These are phyloP conservation scores for Fonsecaea pugnacius DNA, from an alignment of 2,329 filamentous ascomycete genomes.

Conservation along the genomic window DNA sequence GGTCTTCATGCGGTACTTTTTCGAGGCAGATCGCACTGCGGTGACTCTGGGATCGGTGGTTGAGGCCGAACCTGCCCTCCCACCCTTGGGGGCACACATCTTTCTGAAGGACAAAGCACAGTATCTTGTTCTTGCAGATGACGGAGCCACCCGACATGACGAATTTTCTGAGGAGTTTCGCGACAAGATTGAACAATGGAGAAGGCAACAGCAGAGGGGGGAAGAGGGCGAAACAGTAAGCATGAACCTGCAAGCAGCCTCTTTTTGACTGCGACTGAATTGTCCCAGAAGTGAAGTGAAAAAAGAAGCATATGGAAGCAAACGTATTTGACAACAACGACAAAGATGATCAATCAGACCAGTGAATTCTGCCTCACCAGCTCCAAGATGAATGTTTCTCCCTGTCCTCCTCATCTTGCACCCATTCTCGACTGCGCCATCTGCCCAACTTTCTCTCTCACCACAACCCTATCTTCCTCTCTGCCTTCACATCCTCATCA, in stretches of 20 bases:
- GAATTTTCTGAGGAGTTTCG: constrained; percentile 37
- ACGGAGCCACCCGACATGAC: constrained; percentile 41
- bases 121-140: constrained; percentile 47
- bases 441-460: constrained; percentile 11
- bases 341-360: constrained; percentile 6
- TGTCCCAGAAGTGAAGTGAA: constrained; percentile 1
- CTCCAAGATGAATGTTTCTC: constrained; percentile 3
- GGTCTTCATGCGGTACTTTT: constrained; percentile 50
- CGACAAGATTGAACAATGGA: constrained; percentile 38
- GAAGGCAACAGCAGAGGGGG: constrained; percentile 30
- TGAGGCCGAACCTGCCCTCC: constrained; percentile 41
- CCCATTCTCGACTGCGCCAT: not conserved
- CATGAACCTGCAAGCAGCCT: constrained; percentile 5
- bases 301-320: not conserved
- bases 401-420: constrained; percentile 1
- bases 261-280: constrained; percentile 4
- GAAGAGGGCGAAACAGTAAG: constrained; percentile 21
- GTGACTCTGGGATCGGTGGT: constrained; percentile 52
- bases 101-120: constrained; percentile 50
- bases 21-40: constrained; percentile 40
- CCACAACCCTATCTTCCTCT: constrained; percentile 1
- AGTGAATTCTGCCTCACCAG: constrained; percentile 24
- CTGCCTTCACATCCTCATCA: constrained; percentile 5
- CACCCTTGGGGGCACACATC: constrained; percentile 46
- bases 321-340: constrained; percentile 5